A percentile compares a stretch with the other conserved stretches of the same genome.
These are phyloP conservation scores for Vinca major DNA, from an alignment of 305 asterid genomes.

Conservation along the genomic window DNA sequence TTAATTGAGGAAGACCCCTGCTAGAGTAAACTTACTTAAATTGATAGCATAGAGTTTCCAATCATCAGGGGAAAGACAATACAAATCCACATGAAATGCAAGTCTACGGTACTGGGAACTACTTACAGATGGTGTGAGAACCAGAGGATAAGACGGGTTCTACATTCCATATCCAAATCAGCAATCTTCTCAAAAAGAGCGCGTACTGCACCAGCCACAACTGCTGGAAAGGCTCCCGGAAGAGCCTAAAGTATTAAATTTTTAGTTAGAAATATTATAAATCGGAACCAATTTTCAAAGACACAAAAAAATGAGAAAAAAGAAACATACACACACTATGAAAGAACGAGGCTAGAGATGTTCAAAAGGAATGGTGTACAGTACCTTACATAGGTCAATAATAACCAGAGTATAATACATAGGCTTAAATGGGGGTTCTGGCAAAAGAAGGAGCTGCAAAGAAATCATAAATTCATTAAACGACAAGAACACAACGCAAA, in stretches of 20 bases:
- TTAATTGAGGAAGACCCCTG: neutral
- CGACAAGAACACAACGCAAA: neutral
- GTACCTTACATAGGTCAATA: constrained; percentile 97
- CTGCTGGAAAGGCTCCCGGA: constrained; percentile 99
- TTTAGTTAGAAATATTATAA: neutral
- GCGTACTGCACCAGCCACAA: constrained; percentile 98
- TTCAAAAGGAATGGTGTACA: neutral
- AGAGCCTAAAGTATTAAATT: constrained; percentile 60
- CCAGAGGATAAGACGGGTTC: constrained; percentile 95
- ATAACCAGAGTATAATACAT: constrained; percentile 89
- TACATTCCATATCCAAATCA: constrained; percentile 95
- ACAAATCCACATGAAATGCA: neutral
- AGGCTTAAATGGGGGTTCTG: constrained; percentile 92
- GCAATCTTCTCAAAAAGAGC: constrained; percentile 87
- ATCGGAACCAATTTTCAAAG: neutral
- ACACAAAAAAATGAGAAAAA: too few relatives aligned
- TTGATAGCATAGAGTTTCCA: neutral
- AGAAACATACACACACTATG: neutral
- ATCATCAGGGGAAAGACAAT: neutral
- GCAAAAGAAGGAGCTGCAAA: constrained; percentile 88
- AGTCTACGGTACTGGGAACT: constrained; percentile 8
- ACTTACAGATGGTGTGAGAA: constrained; percentile 99
- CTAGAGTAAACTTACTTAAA: neutral
- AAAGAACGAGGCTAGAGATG: neutral
- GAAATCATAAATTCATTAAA: neutral